Conservation (phyloP, 164 flowering plant genomes). For the Platanus orientalis region DNA sequence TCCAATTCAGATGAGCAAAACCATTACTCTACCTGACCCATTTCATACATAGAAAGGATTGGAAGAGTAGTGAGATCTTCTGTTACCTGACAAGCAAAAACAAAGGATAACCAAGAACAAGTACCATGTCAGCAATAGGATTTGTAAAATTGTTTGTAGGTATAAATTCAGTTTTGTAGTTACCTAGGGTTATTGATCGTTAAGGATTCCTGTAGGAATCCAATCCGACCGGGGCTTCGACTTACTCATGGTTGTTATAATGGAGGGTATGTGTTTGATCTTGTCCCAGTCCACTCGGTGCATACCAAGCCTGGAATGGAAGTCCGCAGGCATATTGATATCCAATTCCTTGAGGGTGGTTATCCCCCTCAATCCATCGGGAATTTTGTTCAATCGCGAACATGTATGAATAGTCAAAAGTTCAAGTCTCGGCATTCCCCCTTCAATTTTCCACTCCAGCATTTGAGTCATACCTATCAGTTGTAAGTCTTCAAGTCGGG, state of each 20-base stretch:
- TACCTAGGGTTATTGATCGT: no score
- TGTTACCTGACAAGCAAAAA: no score
- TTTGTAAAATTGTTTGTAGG: no score
- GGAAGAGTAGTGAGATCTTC: no score
- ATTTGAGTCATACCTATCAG: neutral
- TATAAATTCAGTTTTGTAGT: no score
- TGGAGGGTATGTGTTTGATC: constrained; percentile 8
- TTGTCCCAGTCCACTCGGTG: constrained; percentile 12
- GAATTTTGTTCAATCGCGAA: constrained; percentile 11
- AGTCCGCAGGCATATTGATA: constrained; percentile 14
- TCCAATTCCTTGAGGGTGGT: constrained; percentile 12
- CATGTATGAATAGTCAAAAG: neutral
- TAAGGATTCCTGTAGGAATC: no score
- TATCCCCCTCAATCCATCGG: constrained; percentile 22
- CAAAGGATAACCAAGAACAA: no score
- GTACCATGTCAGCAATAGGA: no score
- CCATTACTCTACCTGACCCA: no score
- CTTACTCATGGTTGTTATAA: neutral
- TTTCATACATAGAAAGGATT: no score
- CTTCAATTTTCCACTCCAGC: constrained; percentile 22
- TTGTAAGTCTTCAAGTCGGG: constrained; percentile 10
- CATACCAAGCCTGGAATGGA: constrained; percentile 2
- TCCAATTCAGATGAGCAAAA: no score
- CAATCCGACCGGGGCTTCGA: no score
- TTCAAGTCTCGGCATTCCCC: constrained; percentile 23